phyloP scores from a whole-genome alignment of 169 alveolate genomes.

The Cryptosporidium sp. region DNA sequence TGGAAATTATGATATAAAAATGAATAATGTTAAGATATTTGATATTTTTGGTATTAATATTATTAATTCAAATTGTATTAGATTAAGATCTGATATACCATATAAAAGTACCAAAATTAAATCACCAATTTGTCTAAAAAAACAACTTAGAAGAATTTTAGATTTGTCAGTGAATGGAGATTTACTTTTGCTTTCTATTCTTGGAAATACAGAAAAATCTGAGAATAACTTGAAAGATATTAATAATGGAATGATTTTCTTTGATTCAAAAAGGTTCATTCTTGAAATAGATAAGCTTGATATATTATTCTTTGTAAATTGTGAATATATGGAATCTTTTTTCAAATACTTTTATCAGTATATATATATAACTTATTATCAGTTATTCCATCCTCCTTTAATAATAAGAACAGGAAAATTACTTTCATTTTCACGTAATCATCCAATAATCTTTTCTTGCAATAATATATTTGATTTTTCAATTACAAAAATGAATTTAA shows the following conservation, averaged over 20 bases:
- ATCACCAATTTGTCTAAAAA: slow-evolving; percentile 47
- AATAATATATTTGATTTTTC: slow-evolving; percentile 35
- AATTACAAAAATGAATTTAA: background rate
- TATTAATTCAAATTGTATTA: background rate
- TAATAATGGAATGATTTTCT: slow-evolving; percentile 44
- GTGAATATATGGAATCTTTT: slow-evolving; percentile 13
- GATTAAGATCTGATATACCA: slow-evolving; percentile 64
- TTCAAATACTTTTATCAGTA: slow-evolving; percentile 34
- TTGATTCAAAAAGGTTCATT: slow-evolving; percentile 58
- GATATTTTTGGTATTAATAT: slow-evolving; percentile 5
- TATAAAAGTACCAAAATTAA: slow-evolving; percentile 12
- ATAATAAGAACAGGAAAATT: slow-evolving; percentile 22
- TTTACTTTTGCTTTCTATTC: slow-evolving; percentile 20
- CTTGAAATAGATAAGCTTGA: slow-evolving; percentile 29
- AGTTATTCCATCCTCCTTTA: slow-evolving; percentile 51
- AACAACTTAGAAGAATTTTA: slow-evolving; percentile 43
- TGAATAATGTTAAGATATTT: background rate
- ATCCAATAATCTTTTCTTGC: slow-evolving; percentile 46
- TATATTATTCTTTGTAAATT: background rate
- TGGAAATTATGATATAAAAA: slow-evolving; percentile 56
- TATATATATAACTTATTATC: slow-evolving; percentile 37
- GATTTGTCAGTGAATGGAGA: slow-evolving; percentile 68
- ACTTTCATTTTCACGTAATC: slow-evolving; percentile 35
- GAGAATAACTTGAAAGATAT: slow-evolving; percentile 13
- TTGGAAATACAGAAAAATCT: slow-evolving; percentile 27